Percentiles rank a stretch among this genome's conserved stretches.
Evolutionary conservation across 371 early-diverging fungal genomes (phyloP).

Genomic region (Apophysomyces elegans): DNA sequence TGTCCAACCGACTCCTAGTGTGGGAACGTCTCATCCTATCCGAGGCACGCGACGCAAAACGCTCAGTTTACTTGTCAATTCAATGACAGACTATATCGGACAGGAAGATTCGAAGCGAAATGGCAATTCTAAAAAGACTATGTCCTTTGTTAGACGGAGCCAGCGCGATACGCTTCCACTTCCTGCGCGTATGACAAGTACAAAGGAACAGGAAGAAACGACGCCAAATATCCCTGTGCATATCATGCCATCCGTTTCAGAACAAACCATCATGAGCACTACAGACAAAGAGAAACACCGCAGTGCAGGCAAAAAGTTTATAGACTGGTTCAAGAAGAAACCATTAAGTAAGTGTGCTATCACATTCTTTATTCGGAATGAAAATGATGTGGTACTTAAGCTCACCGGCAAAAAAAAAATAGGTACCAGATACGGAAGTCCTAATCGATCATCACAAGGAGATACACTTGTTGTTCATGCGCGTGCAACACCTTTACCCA

Average conservation of each 20-base stretch:
- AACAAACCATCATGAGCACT: constrained; percentile 28
- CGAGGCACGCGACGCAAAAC: constrained; percentile 63
- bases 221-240: not conserved
- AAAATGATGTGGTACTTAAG: not conserved
- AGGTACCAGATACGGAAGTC: constrained; percentile 3
- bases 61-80: constrained; percentile 55
- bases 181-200: constrained; percentile 17
- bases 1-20: constrained; percentile 22
- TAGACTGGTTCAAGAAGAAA: constrained; percentile 75
- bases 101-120: constrained; percentile 21
- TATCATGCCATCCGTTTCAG: constrained; percentile 39
- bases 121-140: constrained; percentile 13
- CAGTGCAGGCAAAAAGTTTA: constrained; percentile 67
- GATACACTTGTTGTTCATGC: constrained; percentile 1
- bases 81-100: constrained; percentile 39
- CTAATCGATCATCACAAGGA: constrained; percentile 14
- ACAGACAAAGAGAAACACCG: constrained; percentile 41
- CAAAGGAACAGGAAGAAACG: not conserved
- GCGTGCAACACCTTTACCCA: constrained; percentile 5
- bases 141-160: constrained; percentile 17
- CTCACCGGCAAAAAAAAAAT: not conserved
- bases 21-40: constrained; percentile 29
- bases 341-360: constrained; percentile 53
- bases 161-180: constrained; percentile 26
- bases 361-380: not conserved